Conservation (phyloP, 1,139 yeast genomes). For the Candida albicans region DNA sequence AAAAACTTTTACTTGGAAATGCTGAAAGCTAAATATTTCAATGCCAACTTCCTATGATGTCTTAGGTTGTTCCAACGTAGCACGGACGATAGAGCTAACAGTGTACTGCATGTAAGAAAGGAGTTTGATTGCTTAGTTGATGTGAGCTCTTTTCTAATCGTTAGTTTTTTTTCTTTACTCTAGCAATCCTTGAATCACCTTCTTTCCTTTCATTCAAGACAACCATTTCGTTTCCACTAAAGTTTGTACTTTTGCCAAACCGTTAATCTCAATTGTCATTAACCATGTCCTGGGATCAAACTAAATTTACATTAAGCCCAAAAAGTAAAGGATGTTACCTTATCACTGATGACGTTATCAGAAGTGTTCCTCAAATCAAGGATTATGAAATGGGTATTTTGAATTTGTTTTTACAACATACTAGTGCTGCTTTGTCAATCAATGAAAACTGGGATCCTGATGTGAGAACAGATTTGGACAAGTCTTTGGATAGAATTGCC, state of each 20-base stretch:
- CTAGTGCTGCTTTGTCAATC: slow-evolving; percentile 73
- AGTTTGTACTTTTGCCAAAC: background rate
- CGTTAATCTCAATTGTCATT: background rate
- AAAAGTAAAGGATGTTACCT: slow-evolving; percentile 69
- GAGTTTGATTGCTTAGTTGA: too few species aligned
- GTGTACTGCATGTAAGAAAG: too few species aligned
- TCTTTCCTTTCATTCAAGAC: background rate
- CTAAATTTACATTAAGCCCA: slow-evolving; percentile 54
- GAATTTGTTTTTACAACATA: slow-evolving; percentile 71
- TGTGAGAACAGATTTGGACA: slow-evolving; percentile 67
- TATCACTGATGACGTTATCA: slow-evolving; percentile 62
- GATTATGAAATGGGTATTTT: slow-evolving; percentile 63
- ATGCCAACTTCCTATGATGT: too few species aligned
- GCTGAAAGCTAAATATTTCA: too few species aligned
- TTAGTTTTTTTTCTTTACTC: too few species aligned
- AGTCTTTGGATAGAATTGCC: slow-evolving; percentile 60
- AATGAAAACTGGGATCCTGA: slow-evolving; percentile 83
- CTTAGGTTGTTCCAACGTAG: too few species aligned
- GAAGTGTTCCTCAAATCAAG: slow-evolving; percentile 58
- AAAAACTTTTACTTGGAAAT: too few species aligned
- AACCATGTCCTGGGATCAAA: slow-evolving; percentile 49
- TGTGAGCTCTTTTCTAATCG: too few species aligned
- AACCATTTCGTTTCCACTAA: background rate
- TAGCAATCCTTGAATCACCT: background rate
- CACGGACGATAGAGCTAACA: too few species aligned